A percentile compares a stretch with the other conserved stretches of the same genome.
These are phyloP conservation scores for Acmispon strigosus DNA, from an alignment of 306 rosid species.

Conservation along the genomic window DNA sequence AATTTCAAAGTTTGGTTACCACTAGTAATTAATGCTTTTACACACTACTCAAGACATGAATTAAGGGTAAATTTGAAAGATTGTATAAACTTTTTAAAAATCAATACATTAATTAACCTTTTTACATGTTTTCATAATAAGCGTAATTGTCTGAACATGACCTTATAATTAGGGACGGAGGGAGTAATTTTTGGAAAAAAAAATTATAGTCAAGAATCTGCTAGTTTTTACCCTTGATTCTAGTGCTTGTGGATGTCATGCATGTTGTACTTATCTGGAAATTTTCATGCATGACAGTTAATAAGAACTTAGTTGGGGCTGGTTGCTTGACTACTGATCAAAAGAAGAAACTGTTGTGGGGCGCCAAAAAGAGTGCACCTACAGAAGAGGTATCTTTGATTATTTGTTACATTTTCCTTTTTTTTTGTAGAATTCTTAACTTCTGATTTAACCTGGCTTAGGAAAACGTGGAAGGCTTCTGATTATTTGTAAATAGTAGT, in stretches of 20 bases:
- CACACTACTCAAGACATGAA: too few species aligned
- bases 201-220: background rate
- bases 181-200: too few species aligned
- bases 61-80: too few species aligned
- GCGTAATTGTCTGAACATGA: too few species aligned
- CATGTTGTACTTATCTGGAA: constrained; percentile 6
- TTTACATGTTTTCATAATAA: too few species aligned
- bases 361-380: constrained; percentile 62
- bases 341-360: constrained; percentile 98
- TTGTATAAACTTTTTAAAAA: too few species aligned
- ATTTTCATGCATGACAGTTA: constrained; percentile 50
- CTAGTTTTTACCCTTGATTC: background rate
- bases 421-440: background rate
- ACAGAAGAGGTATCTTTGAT: constrained; percentile 61
- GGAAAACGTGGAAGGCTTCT: background rate
- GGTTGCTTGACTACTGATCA: constrained; percentile 84
- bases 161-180: too few species aligned
- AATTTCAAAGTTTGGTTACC: too few species aligned
- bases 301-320: constrained; percentile 69
- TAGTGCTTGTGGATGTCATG: background rate
- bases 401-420: background rate
- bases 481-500: background rate
- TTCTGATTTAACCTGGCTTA: background rate
- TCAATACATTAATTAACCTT: too few species aligned
- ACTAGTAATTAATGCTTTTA: too few species aligned